phyloP scores from a whole-genome alignment of 148 eudicot species.

The Chenopodium berlandieri region DNA sequence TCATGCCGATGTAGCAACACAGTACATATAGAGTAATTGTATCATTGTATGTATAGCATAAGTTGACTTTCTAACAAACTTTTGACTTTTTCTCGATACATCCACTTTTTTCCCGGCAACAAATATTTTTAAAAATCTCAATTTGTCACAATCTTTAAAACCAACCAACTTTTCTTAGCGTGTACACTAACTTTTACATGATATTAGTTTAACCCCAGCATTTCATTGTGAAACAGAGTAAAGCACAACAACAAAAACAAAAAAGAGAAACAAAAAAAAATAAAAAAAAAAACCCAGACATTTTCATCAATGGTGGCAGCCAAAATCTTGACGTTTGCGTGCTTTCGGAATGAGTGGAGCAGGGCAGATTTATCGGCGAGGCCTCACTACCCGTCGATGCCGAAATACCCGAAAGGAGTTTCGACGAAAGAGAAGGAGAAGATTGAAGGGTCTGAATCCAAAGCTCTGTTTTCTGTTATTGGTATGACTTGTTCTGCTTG shows the following conservation, averaged over 20 bases:
- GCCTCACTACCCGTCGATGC: constrained; percentile 84
- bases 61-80: too few species aligned
- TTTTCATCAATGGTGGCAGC: constrained; percentile 33
- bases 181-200: not conserved
- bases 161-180: not conserved
- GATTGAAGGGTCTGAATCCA: constrained; percentile 41
- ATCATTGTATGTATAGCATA: too few species aligned
- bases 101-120: not conserved
- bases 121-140: too few species aligned
- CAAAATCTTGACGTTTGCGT: constrained; percentile 43
- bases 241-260: not conserved
- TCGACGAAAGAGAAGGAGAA: constrained; percentile 14
- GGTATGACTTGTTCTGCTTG: constrained; percentile 94
- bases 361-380: constrained; percentile 39
- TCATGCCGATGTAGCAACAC: too few species aligned
- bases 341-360: constrained; percentile 35
- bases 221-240: not conserved
- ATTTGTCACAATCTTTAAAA: too few species aligned
- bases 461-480: constrained; percentile 52
- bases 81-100: not conserved
- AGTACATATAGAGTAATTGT: too few species aligned
- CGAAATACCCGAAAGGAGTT: constrained; percentile 64
- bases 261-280: too few species aligned
- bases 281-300: too few species aligned
- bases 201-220: too few species aligned